Evolutionary conservation across 495 filamentous ascomycete species (phyloP).

Genomic region (Podospora conica): DNA sequence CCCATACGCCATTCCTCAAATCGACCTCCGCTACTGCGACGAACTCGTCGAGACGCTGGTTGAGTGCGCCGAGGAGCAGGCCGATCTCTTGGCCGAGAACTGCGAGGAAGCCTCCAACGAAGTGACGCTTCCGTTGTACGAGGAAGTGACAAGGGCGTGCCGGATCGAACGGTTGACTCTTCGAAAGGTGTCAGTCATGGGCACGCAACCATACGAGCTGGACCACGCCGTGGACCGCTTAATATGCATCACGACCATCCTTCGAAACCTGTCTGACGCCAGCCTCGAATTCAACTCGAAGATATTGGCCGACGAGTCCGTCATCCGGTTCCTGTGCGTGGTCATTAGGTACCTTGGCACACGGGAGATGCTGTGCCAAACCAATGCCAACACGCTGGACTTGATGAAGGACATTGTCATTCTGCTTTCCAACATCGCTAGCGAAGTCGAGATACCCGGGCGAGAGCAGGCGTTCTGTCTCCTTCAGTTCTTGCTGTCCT

Average conservation of each 20-base stretch:
- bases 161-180: conserved; percentile 63
- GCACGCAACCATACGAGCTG: conserved; percentile 71
- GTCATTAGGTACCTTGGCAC: conserved; percentile 85
- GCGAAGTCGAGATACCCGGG: conserved; percentile 72
- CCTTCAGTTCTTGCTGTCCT: conserved; percentile 83
- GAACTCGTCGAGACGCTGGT: conserved; percentile 82
- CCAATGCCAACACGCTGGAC: conserved; percentile 75
- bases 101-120: conserved; percentile 77
- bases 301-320: conserved; percentile 61
- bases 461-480: conserved; percentile 84
- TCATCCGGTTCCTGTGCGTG: conserved; percentile 73
- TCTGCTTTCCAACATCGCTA: conserved; percentile 79
- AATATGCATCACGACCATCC: conserved; percentile 83
- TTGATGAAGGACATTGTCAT: conserved; percentile 95
- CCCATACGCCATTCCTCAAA: conserved; percentile 17
- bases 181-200: conserved; percentile 64
- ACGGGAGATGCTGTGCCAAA: conserved; percentile 76
- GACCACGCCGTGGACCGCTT: conserved; percentile 81
- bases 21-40: conserved; percentile 66
- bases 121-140: conserved; percentile 74
- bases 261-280: conserved; percentile 84
- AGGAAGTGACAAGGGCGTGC: conserved; percentile 75
- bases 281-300: conserved; percentile 57
- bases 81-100: conserved; percentile 71
- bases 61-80: conserved; percentile 84